Conservation (phyloP, 495 filamentous ascomycete species). For the Penicillium desertorum region DNA sequence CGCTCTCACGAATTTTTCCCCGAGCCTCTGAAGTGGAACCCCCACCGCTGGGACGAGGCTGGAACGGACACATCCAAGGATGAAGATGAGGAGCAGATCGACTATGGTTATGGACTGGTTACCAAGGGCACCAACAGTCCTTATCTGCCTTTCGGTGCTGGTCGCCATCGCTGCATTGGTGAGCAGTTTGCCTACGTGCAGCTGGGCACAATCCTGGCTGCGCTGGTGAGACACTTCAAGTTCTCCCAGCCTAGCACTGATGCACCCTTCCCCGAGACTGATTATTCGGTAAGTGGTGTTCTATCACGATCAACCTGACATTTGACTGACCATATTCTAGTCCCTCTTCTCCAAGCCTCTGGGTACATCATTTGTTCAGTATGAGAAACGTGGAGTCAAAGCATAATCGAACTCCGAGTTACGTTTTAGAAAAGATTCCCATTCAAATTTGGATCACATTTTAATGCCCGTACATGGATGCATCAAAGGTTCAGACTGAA, state of each 20-base stretch:
- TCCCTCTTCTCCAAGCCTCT: conserved; percentile 54
- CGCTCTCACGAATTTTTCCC: conserved; percentile 46
- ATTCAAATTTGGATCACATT: conserved; percentile 1
- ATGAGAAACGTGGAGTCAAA: conserved; percentile 43
- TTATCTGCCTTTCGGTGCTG: conserved; percentile 57
- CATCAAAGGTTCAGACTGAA: background rate
- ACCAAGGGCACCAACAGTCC: conserved; percentile 55
- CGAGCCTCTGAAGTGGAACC: conserved; percentile 49
- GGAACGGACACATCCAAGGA: conserved; percentile 21
- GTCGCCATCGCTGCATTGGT: conserved; percentile 57
- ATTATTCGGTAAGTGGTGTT: conserved; percentile 45
- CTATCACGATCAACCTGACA: background rate
- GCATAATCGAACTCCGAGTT: conserved; percentile 23
- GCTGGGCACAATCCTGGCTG: conserved; percentile 47
- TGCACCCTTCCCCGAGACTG: conserved; percentile 46
- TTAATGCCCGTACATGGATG: conserved; percentile 9
- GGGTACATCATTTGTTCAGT: conserved; percentile 44
- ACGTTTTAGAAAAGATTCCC: conserved; percentile 5
- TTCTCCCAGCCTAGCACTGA: conserved; percentile 35
- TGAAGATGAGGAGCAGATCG: conserved; percentile 46
- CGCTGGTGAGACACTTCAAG: conserved; percentile 48
- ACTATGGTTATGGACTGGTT: conserved; percentile 50
- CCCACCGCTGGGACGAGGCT: conserved; percentile 52
- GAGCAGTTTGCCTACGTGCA: conserved; percentile 59
- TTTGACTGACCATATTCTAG: conserved; percentile 26